Percentiles rank a stretch among this genome's conserved stretches.
Evolutionary conservation across 139 green algal species (phyloP).

Genomic region (Pleodorina starrii): DNA sequence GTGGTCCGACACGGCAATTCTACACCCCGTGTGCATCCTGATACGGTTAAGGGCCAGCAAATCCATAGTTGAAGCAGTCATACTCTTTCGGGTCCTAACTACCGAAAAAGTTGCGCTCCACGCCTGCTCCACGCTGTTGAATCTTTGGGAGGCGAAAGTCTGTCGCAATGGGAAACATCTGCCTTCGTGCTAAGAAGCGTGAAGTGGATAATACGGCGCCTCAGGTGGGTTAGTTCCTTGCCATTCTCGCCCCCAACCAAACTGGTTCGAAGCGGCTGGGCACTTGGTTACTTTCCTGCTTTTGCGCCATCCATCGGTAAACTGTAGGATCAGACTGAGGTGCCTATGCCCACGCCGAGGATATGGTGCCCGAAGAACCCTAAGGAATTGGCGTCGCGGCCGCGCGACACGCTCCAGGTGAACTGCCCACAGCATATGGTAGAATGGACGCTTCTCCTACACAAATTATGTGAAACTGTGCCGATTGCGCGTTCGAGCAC

Average conservation of each 20-base stretch:
- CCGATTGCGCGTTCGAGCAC: too few species aligned
- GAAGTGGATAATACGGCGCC: not conserved
- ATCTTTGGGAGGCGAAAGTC: too few species aligned
- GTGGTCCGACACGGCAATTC: too few species aligned
- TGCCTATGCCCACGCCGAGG: not conserved
- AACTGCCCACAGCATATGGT: not conserved
- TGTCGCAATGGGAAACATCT: constrained; percentile 28
- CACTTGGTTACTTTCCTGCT: not conserved
- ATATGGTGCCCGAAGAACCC: constrained; percentile 28
- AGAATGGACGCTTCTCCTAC: too few species aligned
- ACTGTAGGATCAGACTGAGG: not conserved
- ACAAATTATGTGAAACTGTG: too few species aligned
- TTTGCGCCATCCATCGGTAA: too few species aligned
- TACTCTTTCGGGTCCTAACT: too few species aligned
- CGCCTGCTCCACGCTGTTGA: too few species aligned
- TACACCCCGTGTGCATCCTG: too few species aligned
- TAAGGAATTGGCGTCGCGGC: constrained; percentile 23
- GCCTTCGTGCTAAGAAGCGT: constrained; percentile 1
- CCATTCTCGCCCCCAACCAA: not conserved
- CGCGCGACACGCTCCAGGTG: constrained; percentile 33
- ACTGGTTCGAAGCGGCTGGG: not conserved
- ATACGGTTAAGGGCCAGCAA: too few species aligned
- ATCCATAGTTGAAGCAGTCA: too few species aligned
- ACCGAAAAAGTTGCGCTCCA: too few species aligned
- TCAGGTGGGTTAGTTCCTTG: not conserved